Conservation (phyloP, 1,284 basidiomycete genomes). For the Naganishia cerealis region DNA sequence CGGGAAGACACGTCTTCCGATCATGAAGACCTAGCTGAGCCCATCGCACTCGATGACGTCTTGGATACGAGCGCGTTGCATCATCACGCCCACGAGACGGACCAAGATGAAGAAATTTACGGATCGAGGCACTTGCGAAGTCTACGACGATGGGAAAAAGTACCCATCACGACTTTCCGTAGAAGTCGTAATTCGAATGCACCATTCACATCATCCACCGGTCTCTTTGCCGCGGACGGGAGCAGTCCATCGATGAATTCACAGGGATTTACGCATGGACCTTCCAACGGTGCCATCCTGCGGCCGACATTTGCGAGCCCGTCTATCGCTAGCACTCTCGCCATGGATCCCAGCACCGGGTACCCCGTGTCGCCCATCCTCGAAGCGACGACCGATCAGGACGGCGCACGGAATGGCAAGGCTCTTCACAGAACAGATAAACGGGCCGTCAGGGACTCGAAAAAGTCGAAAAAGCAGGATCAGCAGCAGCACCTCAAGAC, state of each 20-base stretch:
- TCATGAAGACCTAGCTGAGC: constrained; percentile 30
- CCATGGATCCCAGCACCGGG: constrained; percentile 15
- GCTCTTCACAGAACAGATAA: background rate
- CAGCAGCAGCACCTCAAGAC: constrained; percentile 22
- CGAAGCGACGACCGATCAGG: constrained; percentile 9
- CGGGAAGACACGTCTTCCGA: constrained; percentile 35
- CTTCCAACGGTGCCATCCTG: constrained; percentile 18
- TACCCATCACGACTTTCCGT: constrained; percentile 36
- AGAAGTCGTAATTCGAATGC: constrained; percentile 30
- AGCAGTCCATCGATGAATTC: background rate
- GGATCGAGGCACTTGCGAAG: constrained; percentile 31
- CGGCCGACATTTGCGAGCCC: constrained; percentile 30
- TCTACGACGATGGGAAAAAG: constrained; percentile 34
- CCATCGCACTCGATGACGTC: constrained; percentile 34
- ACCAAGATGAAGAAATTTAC: constrained; percentile 28
- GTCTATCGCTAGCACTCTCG: constrained; percentile 34
- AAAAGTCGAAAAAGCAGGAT: constrained; percentile 22
- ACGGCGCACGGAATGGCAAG: constrained; percentile 1
- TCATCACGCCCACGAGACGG: constrained; percentile 33
- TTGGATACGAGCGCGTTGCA: constrained; percentile 32
- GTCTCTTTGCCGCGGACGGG: constrained; percentile 18
- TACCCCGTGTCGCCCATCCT: constrained; percentile 32
- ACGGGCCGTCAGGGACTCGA: constrained; percentile 2
- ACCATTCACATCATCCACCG: constrained; percentile 19
- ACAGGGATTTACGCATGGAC: constrained; percentile 8